Evolutionary conservation across 2,329 filamentous ascomycete genomes (phyloP), one percentile per base, ranked within the genome.

Genomic region (Zalaria obscura): DNA sequence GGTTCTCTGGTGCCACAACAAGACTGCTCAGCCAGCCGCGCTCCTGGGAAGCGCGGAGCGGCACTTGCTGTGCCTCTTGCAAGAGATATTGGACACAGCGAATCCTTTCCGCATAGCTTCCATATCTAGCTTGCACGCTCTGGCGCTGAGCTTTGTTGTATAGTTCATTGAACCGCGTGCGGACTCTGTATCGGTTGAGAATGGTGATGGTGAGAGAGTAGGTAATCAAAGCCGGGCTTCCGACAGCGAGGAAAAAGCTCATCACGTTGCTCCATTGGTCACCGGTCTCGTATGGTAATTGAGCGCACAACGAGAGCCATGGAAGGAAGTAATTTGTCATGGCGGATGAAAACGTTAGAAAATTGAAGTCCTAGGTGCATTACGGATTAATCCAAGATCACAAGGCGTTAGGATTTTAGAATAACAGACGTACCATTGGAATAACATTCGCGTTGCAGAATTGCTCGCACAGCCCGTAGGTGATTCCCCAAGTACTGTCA

Each of bases 291-390:
- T 48, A 53, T 3, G 51, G 49, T 1, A 53, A 41, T 40, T 53
- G 50, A 1, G 49, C 51, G 3, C 47, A 49, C 6, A 52, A 39
- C 18, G 47, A 46, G 25, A 53, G 43, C 48, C 49, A 53, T 6
- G 51, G 50, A 3, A 53, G 41, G 11, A 52, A 45, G 40, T 47
- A 52, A 33, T 52, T 52, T 10, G 48, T 48, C 35, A 50, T 47
- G 18, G 47, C 40, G 3, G 31, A 26, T 5, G 50, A 28, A 36
- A 52, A 53, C 34, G 28, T 11, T 31, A 44, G 44, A 38, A 51
- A 52, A n/a, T n/a, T n/a, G n/a, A n/a, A n/a, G n/a, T n/a, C n/a
- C n/a, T n/a, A n/a, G n/a, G n/a, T n/a, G n/a, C n/a, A n/a, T n/a
- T n/a, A n/a, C n/a, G n/a, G n/a, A n/a, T n/a, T n/a, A n/a, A n/a